These are phyloP conservation scores for Cladophialophora chaetospira DNA, from an alignment of 2,329 filamentous ascomycete species.

Conservation along the genomic window DNA sequence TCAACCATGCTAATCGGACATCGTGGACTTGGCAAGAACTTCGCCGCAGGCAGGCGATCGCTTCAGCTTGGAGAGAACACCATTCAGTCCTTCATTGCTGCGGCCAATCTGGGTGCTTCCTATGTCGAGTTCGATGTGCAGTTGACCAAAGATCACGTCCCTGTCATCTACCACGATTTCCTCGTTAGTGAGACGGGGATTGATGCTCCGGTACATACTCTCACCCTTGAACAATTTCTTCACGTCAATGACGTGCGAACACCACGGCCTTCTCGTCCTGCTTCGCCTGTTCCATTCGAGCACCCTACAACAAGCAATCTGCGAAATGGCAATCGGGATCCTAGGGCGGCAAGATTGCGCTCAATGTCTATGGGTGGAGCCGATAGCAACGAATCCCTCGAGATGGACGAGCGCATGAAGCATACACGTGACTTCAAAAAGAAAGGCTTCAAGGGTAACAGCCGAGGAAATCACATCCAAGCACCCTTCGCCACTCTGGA, in stretches of 20 bases:
- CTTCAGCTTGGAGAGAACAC: slow-evolving; percentile 97
- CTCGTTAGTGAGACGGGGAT: slow-evolving; percentile 96
- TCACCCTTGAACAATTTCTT: slow-evolving; percentile 93
- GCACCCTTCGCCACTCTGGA: slow-evolving; percentile 93
- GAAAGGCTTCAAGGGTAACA: slow-evolving; percentile 95
- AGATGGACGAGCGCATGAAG: slow-evolving; percentile 84
- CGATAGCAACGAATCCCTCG: slow-evolving; percentile 48
- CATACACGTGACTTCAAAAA: slow-evolving; percentile 93
- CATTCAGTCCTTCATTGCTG: slow-evolving; percentile 90
- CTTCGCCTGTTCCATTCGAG: slow-evolving; percentile 44
- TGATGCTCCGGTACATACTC: slow-evolving; percentile 90
- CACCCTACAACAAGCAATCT: slow-evolving; percentile 28
- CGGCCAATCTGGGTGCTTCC: slow-evolving; percentile 82
- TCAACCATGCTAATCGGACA: slow-evolving; percentile 81
- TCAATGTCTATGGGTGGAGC: slow-evolving; percentile 63
- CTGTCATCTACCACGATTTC: slow-evolving; percentile 98
- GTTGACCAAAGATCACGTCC: slow-evolving; percentile 96
- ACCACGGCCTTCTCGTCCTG: slow-evolving; percentile 49
- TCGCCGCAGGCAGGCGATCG: slow-evolving; percentile 74
- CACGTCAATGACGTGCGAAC: slow-evolving; percentile 69
- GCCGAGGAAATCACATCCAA: slow-evolving; percentile 90
- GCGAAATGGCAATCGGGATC: slow-evolving; percentile 29
- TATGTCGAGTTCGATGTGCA: slow-evolving; percentile 84
- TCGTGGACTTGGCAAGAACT: slow-evolving; percentile 83
- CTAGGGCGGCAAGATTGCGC: slow-evolving; percentile 43